Conservation (phyloP, 768 basidiomycete species). For the Naganishia vaughanmartiniae region DNA sequence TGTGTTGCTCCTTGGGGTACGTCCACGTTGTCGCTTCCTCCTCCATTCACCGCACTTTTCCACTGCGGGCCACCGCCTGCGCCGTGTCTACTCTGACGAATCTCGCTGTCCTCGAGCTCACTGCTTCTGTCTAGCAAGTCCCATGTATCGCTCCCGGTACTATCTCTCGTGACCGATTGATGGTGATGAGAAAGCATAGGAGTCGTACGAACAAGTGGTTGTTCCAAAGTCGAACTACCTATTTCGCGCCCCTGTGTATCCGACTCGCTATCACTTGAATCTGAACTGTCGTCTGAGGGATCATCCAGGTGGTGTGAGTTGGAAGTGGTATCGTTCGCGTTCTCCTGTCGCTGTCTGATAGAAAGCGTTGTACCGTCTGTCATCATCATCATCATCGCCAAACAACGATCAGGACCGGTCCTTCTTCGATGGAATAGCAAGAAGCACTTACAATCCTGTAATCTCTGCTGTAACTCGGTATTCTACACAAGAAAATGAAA, state of each 20-base stretch:
- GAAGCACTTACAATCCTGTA: background rate
- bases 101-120: too few relatives aligned
- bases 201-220: too few relatives aligned
- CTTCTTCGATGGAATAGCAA: background rate
- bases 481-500: background rate
- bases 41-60: conserved; percentile 17
- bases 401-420: too few relatives aligned
- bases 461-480: background rate
- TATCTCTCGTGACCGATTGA: background rate
- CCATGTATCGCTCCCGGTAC: conserved; percentile 4
- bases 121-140: background rate
- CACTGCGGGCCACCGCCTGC: background rate
- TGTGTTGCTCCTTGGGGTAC: background rate
- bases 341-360: background rate
- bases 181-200: background rate
- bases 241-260: too few relatives aligned
- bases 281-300: background rate
- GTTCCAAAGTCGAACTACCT: too few relatives aligned
- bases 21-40: background rate
- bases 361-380: conserved; percentile 7
- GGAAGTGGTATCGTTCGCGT: background rate
- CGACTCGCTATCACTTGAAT: too few relatives aligned
- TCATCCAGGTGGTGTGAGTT: background rate
- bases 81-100: background rate
- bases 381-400: too few relatives aligned